Conservation (phyloP, 2,329 filamentous ascomycete genomes). For the Daldinia eschscholtzii region DNA sequence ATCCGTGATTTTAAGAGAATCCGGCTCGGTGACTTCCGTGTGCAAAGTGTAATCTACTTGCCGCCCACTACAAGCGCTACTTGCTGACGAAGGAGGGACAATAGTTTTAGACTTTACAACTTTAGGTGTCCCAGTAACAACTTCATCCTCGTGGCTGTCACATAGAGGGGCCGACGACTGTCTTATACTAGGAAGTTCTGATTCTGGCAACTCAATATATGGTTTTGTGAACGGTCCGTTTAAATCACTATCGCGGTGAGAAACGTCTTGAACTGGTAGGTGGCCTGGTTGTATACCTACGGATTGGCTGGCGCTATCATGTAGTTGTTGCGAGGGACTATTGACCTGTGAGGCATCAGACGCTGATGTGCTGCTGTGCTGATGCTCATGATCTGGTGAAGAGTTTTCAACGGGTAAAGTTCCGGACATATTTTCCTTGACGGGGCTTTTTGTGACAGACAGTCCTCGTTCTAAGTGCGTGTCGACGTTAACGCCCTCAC, state of each 20-base stretch:
- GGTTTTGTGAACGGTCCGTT: slow-evolving; percentile 8
- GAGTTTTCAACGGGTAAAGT: slow-evolving; percentile 37
- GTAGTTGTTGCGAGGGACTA: slow-evolving; percentile 51
- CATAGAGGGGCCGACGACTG: slow-evolving; percentile 42
- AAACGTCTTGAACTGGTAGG: slow-evolving; percentile 15
- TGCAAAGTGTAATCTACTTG: slow-evolving; percentile 62
- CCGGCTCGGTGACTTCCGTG: slow-evolving; percentile 47
- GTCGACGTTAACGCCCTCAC: slow-evolving; percentile 4
- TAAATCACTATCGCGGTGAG: slow-evolving; percentile 5
- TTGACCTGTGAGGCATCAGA: slow-evolving; percentile 49
- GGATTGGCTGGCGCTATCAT: slow-evolving; percentile 46
- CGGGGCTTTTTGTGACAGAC: slow-evolving; percentile 6
- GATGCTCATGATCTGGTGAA: slow-evolving; percentile 42
- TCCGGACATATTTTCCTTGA: slow-evolving; percentile 4
- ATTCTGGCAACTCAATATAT: slow-evolving; percentile 8
- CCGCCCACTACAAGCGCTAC: slow-evolving; percentile 62
- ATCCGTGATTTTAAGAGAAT: slow-evolving; percentile 47
- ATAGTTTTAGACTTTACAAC: slow-evolving; percentile 51
- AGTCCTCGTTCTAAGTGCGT: slow-evolving; percentile 10
- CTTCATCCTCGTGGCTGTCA: slow-evolving; percentile 38
- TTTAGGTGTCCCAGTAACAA: slow-evolving; percentile 48
- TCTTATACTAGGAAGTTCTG: slow-evolving; percentile 17
- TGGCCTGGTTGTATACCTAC: slow-evolving; percentile 29
- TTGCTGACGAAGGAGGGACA: slow-evolving; percentile 54
- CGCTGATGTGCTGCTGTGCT: slow-evolving; percentile 36